These are phyloP conservation scores for Erodium moschatum DNA, from an alignment of 441 rosid genomes.

Conservation along the genomic window DNA sequence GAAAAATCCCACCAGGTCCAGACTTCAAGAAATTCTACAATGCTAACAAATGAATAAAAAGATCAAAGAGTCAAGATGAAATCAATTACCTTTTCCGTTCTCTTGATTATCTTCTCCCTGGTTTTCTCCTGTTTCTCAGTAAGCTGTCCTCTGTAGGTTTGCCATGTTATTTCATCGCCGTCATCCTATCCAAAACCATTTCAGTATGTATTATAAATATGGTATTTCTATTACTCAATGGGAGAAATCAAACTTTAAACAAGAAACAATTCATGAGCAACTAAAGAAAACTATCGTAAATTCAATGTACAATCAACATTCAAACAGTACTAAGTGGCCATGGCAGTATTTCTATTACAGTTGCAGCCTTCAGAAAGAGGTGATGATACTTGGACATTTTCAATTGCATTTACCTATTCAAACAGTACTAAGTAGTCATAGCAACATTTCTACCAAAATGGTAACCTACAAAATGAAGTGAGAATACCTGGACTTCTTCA, in stretches of 20 bases:
- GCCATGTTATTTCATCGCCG: slow-evolving; percentile 85
- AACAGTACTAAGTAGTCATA: neutral
- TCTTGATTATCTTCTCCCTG: slow-evolving; percentile 69
- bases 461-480: slow-evolving; percentile 4
- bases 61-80: neutral
- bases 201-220: slow-evolving; percentile 5
- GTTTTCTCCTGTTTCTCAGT: slow-evolving; percentile 96
- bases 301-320: neutral
- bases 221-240: slow-evolving; percentile 10
- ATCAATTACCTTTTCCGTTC: slow-evolving; percentile 66
- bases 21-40: neutral
- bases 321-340: too few species aligned
- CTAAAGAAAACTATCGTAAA: neutral
- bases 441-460: slow-evolving; percentile 3
- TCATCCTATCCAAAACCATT: slow-evolving; percentile 49
- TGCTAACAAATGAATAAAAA: neutral
- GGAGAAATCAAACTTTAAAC: slow-evolving; percentile 9
- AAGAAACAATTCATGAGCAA: neutral
- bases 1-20: neutral
- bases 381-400: too few species aligned
- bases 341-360: too few species aligned
- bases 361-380: too few species aligned
- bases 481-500: slow-evolving; percentile 77
- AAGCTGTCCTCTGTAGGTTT: slow-evolving; percentile 85
- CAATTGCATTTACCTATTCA: neutral